phyloP scores from a whole-genome alignment of 2,329 filamentous ascomycete genomes.

The Hirsutella minnesotensis region DNA sequence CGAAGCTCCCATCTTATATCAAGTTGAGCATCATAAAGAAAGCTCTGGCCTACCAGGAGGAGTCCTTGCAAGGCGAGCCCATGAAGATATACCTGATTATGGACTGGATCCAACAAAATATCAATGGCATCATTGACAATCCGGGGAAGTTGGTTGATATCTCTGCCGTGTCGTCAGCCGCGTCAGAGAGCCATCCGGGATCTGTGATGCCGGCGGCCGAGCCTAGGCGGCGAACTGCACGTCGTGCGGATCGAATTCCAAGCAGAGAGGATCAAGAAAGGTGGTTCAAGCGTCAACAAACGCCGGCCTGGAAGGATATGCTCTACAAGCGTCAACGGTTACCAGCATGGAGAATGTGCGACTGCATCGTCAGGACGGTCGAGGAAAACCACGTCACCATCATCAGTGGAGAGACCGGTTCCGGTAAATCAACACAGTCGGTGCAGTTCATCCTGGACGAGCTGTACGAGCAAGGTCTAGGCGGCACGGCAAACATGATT shows the following conservation, averaged over 20 bases:
- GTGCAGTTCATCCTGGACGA: slow-evolving; percentile 95
- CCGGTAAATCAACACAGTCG: slow-evolving; percentile 92
- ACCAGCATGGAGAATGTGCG: slow-evolving; percentile 77
- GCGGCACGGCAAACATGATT: slow-evolving; percentile 73
- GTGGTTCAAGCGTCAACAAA: slow-evolving; percentile 59
- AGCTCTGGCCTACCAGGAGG: slow-evolving; percentile 57
- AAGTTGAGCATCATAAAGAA: slow-evolving; percentile 77
- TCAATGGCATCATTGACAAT: slow-evolving; percentile 70
- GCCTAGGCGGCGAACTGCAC: slow-evolving; percentile 34
- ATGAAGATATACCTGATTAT: slow-evolving; percentile 82
- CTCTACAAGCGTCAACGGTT: slow-evolving; percentile 57
- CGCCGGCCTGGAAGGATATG: slow-evolving; percentile 61
- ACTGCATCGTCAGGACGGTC: slow-evolving; percentile 67
- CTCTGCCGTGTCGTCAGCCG: slow-evolving; percentile 61
- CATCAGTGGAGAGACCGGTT: slow-evolving; percentile 93
- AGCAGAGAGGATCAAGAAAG: slow-evolving; percentile 49
- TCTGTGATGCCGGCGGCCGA: slow-evolving; percentile 15
- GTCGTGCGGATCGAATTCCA: slow-evolving; percentile 51
- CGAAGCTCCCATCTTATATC: slow-evolving; percentile 79
- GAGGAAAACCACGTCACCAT: slow-evolving; percentile 78
- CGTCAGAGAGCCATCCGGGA: slow-evolving; percentile 36
- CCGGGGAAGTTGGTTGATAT: slow-evolving; percentile 80
- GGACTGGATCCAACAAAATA: slow-evolving; percentile 82
- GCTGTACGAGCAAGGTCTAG: slow-evolving; percentile 64
- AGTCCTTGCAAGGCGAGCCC: slow-evolving; percentile 66